phyloP scores from a whole-genome alignment of 257 asterid genomes.

The Solanum appendiculatum region DNA sequence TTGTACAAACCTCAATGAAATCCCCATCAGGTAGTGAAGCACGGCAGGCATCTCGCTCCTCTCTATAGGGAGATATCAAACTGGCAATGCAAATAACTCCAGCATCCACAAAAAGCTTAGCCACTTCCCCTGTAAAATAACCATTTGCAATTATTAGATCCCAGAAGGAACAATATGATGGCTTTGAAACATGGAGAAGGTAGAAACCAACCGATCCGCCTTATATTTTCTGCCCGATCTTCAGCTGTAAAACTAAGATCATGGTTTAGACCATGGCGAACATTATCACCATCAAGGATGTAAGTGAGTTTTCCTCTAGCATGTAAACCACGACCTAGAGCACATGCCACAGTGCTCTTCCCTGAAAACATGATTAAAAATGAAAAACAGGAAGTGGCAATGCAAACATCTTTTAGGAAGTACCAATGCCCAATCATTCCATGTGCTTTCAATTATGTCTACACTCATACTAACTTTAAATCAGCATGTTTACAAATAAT shows the following conservation, averaged over 20 bases:
- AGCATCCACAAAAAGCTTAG: conserved; percentile 95
- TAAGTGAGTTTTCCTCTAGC: conserved; percentile 85
- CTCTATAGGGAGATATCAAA: conserved; percentile 91
- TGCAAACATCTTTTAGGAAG: neutral
- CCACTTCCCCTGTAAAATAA: conserved; percentile 73
- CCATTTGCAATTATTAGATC: neutral
- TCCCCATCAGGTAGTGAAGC: conserved; percentile 73
- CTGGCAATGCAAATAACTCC: conserved; percentile 96
- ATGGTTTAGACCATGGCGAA: conserved; percentile 87
- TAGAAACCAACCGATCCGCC: conserved; percentile 73
- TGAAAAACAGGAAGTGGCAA: neutral
- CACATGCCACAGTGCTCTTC: conserved; percentile 96
- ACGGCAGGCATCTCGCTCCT: conserved; percentile 93
- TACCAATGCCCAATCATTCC: neutral
- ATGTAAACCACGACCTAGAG: conserved; percentile 68
- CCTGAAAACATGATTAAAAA: conserved; percentile 36
- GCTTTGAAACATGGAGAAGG: neutral
- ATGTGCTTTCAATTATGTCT: neutral
- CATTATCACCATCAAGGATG: conserved; percentile 96
- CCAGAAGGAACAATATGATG: neutral
- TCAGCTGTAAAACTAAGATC: conserved; percentile 87
- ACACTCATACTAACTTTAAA: neutral
- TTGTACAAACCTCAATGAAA: conserved; percentile 69
- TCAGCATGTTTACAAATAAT: neutral
- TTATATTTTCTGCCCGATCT: conserved; percentile 91